phyloP scores from a whole-genome alignment of 331 rosid species.

The Telfairia occidentalis region DNA sequence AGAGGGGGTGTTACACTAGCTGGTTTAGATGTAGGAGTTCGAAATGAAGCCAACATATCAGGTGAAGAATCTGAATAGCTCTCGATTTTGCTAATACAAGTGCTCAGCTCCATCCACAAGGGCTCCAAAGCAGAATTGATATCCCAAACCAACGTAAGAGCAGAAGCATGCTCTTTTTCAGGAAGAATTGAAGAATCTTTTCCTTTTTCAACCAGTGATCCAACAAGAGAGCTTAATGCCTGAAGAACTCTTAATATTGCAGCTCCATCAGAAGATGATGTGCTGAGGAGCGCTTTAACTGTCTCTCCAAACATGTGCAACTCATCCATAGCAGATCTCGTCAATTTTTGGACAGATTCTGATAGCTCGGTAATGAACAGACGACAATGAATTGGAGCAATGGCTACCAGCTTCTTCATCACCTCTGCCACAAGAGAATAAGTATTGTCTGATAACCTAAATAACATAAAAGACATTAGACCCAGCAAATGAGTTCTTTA shows the following conservation, averaged over 20 bases:
- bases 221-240: conserved; percentile 83
- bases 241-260: conserved; percentile 93
- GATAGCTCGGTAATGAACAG: conserved; percentile 82
- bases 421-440: conserved; percentile 89
- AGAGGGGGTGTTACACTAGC: conserved; percentile 63
- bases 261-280: conserved; percentile 83
- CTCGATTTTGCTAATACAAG: conserved; percentile 88
- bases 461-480: conserved; percentile 23
- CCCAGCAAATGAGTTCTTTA: conserved; percentile 1
- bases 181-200: conserved; percentile 33
- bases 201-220: conserved; percentile 48
- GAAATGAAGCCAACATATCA: conserved; percentile 38
- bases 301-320: conserved; percentile 59
- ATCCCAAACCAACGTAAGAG: conserved; percentile 61
- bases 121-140: conserved; percentile 86
- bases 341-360: conserved; percentile 69
- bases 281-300: conserved; percentile 68
- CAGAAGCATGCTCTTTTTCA: conserved; percentile 28
- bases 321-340: conserved; percentile 79
- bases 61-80: conserved; percentile 66
- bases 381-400: conserved; percentile 71
- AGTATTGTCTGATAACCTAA: conserved; percentile 89
- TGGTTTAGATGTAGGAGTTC: conserved; percentile 49
- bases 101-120: conserved; percentile 84
- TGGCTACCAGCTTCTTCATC: conserved; percentile 84